These are phyloP conservation scores for Dictyostelium intermedium DNA, from an alignment of 78 protist species.

Conservation along the genomic window DNA sequence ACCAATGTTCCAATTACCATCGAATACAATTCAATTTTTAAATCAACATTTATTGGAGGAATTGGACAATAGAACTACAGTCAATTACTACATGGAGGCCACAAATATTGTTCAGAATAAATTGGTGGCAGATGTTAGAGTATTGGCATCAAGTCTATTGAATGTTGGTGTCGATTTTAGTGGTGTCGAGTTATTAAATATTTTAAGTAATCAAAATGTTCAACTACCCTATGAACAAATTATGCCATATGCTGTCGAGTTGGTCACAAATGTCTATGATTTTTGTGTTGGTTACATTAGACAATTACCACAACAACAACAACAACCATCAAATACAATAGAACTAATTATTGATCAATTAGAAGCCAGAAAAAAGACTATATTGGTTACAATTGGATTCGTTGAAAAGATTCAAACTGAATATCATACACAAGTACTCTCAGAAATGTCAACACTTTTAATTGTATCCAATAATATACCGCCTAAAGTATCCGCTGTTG, in stretches of 20 bases:
- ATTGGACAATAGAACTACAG: not conserved
- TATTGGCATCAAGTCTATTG: conserved; percentile 14
- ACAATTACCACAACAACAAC: not conserved
- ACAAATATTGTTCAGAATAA: conserved; percentile 16
- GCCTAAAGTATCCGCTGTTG: conserved; percentile 16
- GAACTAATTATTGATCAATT: conserved; percentile 27
- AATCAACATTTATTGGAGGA: not conserved
- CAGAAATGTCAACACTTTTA: not conserved
- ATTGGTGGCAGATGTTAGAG: conserved; percentile 10
- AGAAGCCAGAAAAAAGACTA: conserved; percentile 40
- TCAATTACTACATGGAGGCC: conserved; percentile 19
- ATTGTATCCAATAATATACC: conserved; percentile 49
- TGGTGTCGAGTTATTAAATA: conserved; percentile 3
- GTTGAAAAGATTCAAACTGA: conserved; percentile 61
- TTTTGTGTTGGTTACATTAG: conserved; percentile 18
- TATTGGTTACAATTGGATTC: conserved; percentile 34
- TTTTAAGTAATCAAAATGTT: not conserved
- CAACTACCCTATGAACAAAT: conserved; percentile 10
- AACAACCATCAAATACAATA: not conserved
- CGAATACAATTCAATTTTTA: not conserved
- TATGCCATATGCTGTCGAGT: not conserved
- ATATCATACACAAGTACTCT: conserved; percentile 22
- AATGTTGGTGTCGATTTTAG: conserved; percentile 57
- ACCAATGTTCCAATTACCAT: not conserved
- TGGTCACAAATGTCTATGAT: conserved; percentile 29